These are phyloP conservation scores for Leucoagaricus sp. DNA, from an alignment of 1,284 basidiomycete genomes.

Conservation along the genomic window DNA sequence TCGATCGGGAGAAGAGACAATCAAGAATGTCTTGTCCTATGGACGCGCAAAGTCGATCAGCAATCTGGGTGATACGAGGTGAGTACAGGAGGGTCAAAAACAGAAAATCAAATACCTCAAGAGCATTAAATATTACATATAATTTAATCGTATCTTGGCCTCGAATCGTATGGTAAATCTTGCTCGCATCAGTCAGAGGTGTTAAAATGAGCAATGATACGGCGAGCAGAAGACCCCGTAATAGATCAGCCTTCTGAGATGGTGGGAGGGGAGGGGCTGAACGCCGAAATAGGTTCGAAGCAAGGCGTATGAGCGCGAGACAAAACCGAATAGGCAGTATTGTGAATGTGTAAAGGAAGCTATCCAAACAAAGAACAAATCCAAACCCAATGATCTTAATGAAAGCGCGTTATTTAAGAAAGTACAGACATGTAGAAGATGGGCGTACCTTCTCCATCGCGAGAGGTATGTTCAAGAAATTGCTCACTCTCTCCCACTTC, in stretches of 20 bases:
- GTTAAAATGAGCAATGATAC: constrained; percentile 77
- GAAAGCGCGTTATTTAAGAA: background rate
- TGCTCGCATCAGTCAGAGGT: constrained; percentile 91
- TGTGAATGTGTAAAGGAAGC: constrained; percentile 97
- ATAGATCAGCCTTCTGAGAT: constrained; percentile 90
- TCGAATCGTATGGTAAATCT: constrained; percentile 98
- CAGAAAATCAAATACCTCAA: constrained; percentile 65
- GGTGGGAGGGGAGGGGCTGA: constrained; percentile 65
- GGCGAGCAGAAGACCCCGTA: constrained; percentile 79
- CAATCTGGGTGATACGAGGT: constrained; percentile 63
- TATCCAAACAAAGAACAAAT: constrained; percentile 92
- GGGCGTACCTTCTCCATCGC: constrained; percentile 87
- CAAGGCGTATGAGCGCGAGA: constrained; percentile 65
- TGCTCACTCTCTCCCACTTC: constrained; percentile 97
- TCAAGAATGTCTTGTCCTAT: constrained; percentile 98
- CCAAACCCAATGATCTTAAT: constrained; percentile 89
- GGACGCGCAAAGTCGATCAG: constrained; percentile 91
- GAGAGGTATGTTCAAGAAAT: constrained; percentile 92
- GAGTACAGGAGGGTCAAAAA: background rate
- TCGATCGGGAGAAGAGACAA: constrained; percentile 93
- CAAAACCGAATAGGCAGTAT: constrained; percentile 90
- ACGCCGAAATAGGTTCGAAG: constrained; percentile 52
- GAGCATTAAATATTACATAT: constrained; percentile 98
- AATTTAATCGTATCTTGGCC: constrained; percentile 99
- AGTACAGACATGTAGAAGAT: background rate